phyloP scores from a whole-genome alignment of 305 asterid genomes.

The Ilex paraguariensis region DNA sequence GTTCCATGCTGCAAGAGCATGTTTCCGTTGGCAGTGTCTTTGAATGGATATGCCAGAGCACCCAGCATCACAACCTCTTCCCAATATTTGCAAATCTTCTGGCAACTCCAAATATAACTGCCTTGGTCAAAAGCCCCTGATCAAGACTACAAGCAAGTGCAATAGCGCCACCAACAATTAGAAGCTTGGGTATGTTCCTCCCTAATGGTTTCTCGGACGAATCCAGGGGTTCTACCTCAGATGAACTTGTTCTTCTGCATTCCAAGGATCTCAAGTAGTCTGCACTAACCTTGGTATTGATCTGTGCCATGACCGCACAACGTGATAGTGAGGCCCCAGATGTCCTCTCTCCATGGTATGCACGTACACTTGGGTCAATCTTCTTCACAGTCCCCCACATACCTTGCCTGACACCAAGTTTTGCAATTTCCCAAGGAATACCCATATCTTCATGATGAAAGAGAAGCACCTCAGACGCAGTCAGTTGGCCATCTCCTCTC shows the following conservation, averaged over 20 bases:
- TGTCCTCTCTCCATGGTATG: slow-evolving; percentile 62
- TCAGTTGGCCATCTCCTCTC: slow-evolving; percentile 51
- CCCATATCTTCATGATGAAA: slow-evolving; percentile 76
- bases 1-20: no score
- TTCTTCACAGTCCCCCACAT: slow-evolving; percentile 98
- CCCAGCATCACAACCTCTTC: slow-evolving; percentile 33
- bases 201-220: slow-evolving; percentile 35
- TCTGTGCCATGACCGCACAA: slow-evolving; percentile 66
- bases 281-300: slow-evolving; percentile 41
- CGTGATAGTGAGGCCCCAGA: slow-evolving; percentile 47
- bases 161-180: slow-evolving; percentile 68
- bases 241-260: slow-evolving; percentile 5
- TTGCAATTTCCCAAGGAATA: no score
- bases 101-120: slow-evolving; percentile 69
- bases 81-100: slow-evolving; percentile 63
- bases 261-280: slow-evolving; percentile 34
- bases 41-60: not conserved
- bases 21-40: no score
- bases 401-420: slow-evolving; percentile 52
- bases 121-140: slow-evolving; percentile 79
- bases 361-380: slow-evolving; percentile 77
- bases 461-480: slow-evolving; percentile 79
- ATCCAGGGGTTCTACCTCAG: slow-evolving; percentile 20
- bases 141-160: slow-evolving; percentile 79
- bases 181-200: slow-evolving; percentile 39